phyloP scores from a whole-genome alignment of 768 basidiomycete species.

The Punctularia strigosozonata region DNA sequence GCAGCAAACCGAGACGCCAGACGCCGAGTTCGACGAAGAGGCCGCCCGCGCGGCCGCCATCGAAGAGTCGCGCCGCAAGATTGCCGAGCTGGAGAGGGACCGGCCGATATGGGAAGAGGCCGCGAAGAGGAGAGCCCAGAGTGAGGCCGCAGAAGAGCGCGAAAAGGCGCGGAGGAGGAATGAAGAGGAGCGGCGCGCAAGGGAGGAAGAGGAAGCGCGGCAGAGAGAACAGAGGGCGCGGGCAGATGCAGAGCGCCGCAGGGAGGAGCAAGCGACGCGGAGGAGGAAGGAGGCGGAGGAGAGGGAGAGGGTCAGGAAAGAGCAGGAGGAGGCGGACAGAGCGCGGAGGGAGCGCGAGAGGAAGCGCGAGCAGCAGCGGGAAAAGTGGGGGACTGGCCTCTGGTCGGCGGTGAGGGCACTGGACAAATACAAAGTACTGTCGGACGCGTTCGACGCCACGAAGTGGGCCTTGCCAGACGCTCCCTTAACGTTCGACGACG shows the following conservation, averaged over 20 bases:
- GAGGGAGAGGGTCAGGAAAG: slow-evolving; percentile 13
- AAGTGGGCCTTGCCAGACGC: slow-evolving; percentile 36
- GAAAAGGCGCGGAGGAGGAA: too few species aligned
- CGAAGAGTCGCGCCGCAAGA: slow-evolving; percentile 53
- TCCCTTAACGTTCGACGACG: slow-evolving; percentile 44
- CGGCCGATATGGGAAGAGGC: slow-evolving; percentile 49
- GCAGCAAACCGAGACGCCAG: slow-evolving; percentile 12
- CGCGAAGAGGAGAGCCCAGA: slow-evolving; percentile 31
- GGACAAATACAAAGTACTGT: slow-evolving; percentile 51
- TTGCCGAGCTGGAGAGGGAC: slow-evolving; percentile 57
- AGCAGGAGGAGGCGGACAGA: slow-evolving; percentile 17
- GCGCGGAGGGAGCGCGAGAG: slow-evolving; percentile 22
- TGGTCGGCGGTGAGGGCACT: slow-evolving; percentile 62
- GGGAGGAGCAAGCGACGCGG: slow-evolving; percentile 20
- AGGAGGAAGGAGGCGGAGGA: slow-evolving; percentile 14
- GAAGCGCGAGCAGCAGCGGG: slow-evolving; percentile 32
- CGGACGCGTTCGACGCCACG: slow-evolving; percentile 50
- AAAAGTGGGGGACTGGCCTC: slow-evolving; percentile 41
- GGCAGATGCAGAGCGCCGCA: slow-evolving; percentile 13
- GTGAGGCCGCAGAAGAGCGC: slow-evolving; percentile 33
- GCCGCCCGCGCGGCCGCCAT: slow-evolving; percentile 30
- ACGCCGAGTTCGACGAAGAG: slow-evolving; percentile 23
- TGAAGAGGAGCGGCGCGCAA: slow-evolving; percentile 13
- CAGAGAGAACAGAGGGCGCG: slow-evolving; percentile 16
- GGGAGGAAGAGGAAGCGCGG: slow-evolving; percentile 9